Conservation (phyloP, 371 early-diverging fungal species). For the Furculomyces boomerangus region DNA sequence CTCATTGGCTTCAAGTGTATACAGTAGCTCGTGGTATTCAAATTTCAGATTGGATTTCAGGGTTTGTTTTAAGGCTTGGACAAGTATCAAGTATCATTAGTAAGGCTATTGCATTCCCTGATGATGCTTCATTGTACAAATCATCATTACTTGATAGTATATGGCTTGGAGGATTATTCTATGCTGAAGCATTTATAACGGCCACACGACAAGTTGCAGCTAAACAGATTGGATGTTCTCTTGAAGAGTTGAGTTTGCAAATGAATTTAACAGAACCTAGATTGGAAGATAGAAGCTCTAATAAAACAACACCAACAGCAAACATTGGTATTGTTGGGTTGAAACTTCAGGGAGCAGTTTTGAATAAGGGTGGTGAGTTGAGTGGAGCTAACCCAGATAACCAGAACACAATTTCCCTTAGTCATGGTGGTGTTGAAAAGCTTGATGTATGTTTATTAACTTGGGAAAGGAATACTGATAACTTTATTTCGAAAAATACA, state of each 20-base stretch:
- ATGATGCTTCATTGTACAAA: background rate
- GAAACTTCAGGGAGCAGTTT: constrained; percentile 48
- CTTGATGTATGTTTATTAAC: background rate
- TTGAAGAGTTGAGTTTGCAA: constrained; percentile 41
- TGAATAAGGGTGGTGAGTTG: constrained; percentile 20
- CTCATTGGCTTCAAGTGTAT: constrained; percentile 50
- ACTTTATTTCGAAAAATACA: constrained; percentile 4
- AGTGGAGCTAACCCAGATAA: background rate
- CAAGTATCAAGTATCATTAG: constrained; percentile 39
- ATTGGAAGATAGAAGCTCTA: background rate
- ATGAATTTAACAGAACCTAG: constrained; percentile 20
- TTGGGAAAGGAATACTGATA: background rate
- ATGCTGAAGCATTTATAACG: constrained; percentile 82
- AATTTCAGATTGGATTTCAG: constrained; percentile 51
- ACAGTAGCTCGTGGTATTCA: constrained; percentile 41
- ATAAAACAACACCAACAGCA: background rate
- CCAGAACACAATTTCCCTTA: background rate
- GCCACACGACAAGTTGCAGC: constrained; percentile 81
- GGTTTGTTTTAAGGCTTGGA: constrained; percentile 45
- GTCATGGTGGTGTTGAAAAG: constrained; percentile 3
- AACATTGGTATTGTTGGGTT: constrained; percentile 22
- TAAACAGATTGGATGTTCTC: constrained; percentile 39
- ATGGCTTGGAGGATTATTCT: constrained; percentile 77
- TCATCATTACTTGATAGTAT: constrained; percentile 20
- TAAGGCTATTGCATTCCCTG: constrained; percentile 4